These are phyloP conservation scores for Petunia axillaris DNA, from an alignment of 257 asterid genomes.

Conservation along the genomic window DNA sequence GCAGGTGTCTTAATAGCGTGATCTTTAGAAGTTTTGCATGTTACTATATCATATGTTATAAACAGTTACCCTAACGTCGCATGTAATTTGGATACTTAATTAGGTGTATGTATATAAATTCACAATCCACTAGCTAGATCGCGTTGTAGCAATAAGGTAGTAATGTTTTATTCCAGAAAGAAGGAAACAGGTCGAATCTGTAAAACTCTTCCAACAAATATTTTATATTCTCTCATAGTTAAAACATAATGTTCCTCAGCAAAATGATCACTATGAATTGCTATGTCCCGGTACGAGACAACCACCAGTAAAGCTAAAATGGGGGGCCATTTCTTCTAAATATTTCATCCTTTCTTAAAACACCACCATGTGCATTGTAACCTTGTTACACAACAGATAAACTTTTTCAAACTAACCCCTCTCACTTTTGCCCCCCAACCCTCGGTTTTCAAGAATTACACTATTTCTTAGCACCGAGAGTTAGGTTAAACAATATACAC, in stretches of 20 bases:
- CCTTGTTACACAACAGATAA: slow-evolving; percentile 40
- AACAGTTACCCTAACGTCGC: too few relatives aligned
- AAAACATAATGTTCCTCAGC: neutral
- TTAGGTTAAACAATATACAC: neutral
- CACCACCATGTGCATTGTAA: slow-evolving; percentile 40
- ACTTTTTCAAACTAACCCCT: slow-evolving; percentile 22
- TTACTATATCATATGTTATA: too few relatives aligned
- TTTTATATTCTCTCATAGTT: too few relatives aligned
- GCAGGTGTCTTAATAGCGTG: too few relatives aligned
- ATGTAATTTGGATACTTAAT: too few relatives aligned
- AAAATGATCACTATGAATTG: neutral
- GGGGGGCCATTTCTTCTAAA: neutral
- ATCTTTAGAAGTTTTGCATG: too few relatives aligned
- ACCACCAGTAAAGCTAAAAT: neutral
- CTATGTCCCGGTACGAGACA: neutral
- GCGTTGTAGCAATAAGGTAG: too few relatives aligned
- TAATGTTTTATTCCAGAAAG: neutral
- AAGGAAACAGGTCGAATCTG: neutral
- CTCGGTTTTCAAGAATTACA: neutral
- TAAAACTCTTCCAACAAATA: too few relatives aligned
- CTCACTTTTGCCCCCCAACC: slow-evolving; percentile 31
- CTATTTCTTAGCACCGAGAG: neutral
- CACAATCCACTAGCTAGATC: too few relatives aligned
- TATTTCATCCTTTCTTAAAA: slow-evolving; percentile 11
- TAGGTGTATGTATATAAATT: too few relatives aligned